phyloP scores from a whole-genome alignment of 306 rosid species.

The Carpinus fangiana region DNA sequence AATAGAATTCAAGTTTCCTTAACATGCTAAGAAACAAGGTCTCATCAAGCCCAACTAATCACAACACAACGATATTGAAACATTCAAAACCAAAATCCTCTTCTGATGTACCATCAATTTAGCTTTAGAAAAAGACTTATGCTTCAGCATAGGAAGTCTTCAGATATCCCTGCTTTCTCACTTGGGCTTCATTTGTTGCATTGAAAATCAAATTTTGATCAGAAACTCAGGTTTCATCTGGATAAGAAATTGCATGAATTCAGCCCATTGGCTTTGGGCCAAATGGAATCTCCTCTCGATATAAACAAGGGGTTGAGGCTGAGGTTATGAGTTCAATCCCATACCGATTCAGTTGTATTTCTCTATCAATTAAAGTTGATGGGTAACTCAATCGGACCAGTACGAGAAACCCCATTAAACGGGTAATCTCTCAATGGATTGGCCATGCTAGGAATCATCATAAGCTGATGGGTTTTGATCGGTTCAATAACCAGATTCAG shows the following conservation, averaged over 20 bases:
- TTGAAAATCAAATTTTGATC: background rate
- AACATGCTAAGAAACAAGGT: background rate
- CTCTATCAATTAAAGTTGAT: background rate
- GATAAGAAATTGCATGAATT: background rate
- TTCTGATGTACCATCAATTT: background rate
- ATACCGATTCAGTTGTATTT: background rate
- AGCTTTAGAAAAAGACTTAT: background rate
- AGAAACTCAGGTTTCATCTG: background rate
- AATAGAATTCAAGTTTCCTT: background rate
- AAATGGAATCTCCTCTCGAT: background rate
- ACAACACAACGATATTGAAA: background rate
- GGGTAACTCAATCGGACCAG: background rate
- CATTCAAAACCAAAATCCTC: background rate
- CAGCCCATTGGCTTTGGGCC: background rate
- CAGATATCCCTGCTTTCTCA: background rate
- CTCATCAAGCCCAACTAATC: background rate
- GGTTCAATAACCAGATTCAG: background rate
- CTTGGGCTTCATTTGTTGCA: background rate
- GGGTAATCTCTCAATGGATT: background rate
- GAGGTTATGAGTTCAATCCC: background rate
- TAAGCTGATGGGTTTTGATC: background rate
- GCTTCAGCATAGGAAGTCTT: background rate
- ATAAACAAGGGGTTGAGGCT: background rate
- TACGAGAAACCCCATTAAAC: background rate
- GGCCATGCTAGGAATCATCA: background rate